Evolutionary conservation across 176 grass and related monocot species (phyloP), one percentile per base, ranked within the genome.

Genomic region (Canna indica): DNA sequence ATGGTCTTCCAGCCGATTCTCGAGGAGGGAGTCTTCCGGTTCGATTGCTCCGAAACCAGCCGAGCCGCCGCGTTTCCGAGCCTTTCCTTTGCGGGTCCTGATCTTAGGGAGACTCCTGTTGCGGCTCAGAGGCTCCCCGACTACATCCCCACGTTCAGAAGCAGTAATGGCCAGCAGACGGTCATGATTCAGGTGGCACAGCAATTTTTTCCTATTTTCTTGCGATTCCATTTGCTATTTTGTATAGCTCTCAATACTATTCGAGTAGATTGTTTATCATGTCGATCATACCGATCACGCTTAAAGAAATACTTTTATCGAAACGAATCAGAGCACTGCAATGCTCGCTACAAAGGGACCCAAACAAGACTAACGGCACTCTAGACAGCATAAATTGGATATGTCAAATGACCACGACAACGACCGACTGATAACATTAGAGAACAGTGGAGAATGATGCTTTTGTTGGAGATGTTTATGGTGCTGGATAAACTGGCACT

Each of bases 21-120:
- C 12, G 88, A 87, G 80, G 81, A 83, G 10, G 88, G 88, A 5
- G 85, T 96, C 38, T 96, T 91, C 81, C 80, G 92, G 29, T 96
- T 89, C 76, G 92, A 96, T 81, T 83, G 83, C 71, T 89, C 92
- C 27, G 83, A 41, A 73, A 59, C 36, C 7, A 78, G 87, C 70
- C 83, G 88, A 15, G 78, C 73, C 10, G 63, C 64, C 45, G 92
- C 85, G 30, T 76, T 72, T 64, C 88, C 85, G 16, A 96, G 88
- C 76, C 70, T 91, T 10, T 91, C 92, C 11, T 96, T 96, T 60
- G 83, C 47, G 50, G 79, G 89, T 60, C 81, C 81, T 31, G 53
- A 53, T 16, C 73, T 74, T 48, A 71, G 92, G 74, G 88, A 91
- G 81, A 81, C 44, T 64, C 41, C 52, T 28, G 76, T 90, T 36